Evolutionary conservation across 345 rosid genomes (phyloP), one percentile per base, ranked within the genome.

Genomic region (Odontarrhena argentea): DNA sequence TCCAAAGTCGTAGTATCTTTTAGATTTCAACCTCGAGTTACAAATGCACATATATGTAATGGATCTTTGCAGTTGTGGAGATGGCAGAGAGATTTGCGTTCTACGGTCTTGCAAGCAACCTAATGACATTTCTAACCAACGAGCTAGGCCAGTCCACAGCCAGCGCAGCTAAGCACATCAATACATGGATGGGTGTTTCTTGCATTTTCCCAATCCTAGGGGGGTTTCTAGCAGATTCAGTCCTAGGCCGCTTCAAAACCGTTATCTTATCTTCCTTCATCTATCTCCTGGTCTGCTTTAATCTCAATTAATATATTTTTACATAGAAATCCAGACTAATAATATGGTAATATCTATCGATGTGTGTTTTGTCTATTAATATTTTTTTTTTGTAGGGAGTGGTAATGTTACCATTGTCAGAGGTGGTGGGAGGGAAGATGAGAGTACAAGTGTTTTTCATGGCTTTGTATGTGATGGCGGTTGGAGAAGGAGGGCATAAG

Each of bases 401-500:
- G 89, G 80, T 84, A 5, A 65, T 86, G 52, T 30, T 93, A 79
- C 79, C 82, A 18, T 42, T 88, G 11, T 82, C 98, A 1, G 92
- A 86, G 0, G 67, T 78, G 37, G 63, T 84, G 58, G 85, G 80
- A 0, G 6, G 7, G 57, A 13, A 32, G 60, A 30, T 73, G 68
- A 75, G 86, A 26, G 73, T 79, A 38, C 75, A 76, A n/a, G 79
- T 79, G 55, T 93, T 93, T 67, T 93, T 84, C 74, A 43, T 44
- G 55, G 90, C 91, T 6, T 81, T 93, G 42, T 93, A 90, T 55
- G 74, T 88, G 36, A 34, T 93, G 68, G 84, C 96, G 3, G 53
- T 90, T 1, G 98, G 98, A 22, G 97, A 90, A 77, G 94, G 98
- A 8, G 98, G 98, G 6, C 97, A 93, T 67, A 88, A 84, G 81